phyloP scores from a whole-genome alignment of 768 basidiomycete genomes.

The Phlegmacium glaucopus region DNA sequence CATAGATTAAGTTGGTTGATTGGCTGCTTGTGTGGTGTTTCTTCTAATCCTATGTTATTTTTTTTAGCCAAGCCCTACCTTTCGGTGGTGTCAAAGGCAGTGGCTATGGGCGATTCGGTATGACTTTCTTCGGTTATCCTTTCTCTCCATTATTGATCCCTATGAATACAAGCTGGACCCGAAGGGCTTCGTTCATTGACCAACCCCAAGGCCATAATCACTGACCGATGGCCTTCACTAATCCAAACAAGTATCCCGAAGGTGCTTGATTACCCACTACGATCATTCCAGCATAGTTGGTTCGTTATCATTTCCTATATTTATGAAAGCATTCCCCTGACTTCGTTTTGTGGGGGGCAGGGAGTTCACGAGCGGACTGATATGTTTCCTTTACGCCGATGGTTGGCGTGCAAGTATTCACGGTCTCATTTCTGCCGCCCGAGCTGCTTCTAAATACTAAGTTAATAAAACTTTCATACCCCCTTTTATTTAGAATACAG shows the following conservation, averaged over 20 bases:
- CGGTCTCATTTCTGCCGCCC: slow-evolving; percentile 37
- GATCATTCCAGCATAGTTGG: slow-evolving; percentile 73
- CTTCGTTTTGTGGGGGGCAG: slow-evolving; percentile 22
- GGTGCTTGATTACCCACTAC: slow-evolving; percentile 83
- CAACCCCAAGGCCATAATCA: slow-evolving; percentile 82
- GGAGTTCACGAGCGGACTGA: slow-evolving; percentile 48
- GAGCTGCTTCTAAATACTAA: slow-evolving; percentile 18
- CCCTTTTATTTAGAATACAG: no score
- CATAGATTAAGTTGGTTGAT: slow-evolving; percentile 61
- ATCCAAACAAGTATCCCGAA: slow-evolving; percentile 85
- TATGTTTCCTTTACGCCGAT: slow-evolving; percentile 51
- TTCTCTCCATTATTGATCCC: slow-evolving; percentile 6
- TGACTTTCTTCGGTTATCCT: slow-evolving; percentile 17
- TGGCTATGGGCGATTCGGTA: slow-evolving; percentile 93
- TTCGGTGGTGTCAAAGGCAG: slow-evolving; percentile 92
- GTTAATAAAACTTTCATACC: slow-evolving; percentile 11
- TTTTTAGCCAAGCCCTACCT: slow-evolving; percentile 77
- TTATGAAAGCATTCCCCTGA: background rate
- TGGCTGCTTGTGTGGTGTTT: slow-evolving; percentile 3
- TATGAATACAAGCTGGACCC: slow-evolving; percentile 61
- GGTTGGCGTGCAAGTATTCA: slow-evolving; percentile 46
- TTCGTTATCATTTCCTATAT: slow-evolving; percentile 32
- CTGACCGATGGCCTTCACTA: slow-evolving; percentile 81
- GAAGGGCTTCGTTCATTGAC: slow-evolving; percentile 90
- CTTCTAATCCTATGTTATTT: slow-evolving; percentile 9